Conservation (phyloP, 2,329 filamentous ascomycete species). For the Claviceps paspali region DNA sequence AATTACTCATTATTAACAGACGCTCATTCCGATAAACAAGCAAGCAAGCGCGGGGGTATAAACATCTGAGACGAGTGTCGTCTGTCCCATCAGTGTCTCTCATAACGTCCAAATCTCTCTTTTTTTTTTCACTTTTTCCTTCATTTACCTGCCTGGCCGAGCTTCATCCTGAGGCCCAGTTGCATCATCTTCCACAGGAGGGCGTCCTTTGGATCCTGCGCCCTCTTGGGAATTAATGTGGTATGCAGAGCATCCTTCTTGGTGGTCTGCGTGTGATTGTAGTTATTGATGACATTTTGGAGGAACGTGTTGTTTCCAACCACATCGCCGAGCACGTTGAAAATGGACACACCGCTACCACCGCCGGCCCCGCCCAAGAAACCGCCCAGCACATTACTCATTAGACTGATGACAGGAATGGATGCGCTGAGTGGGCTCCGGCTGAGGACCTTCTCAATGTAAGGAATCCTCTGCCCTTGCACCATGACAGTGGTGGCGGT, state of each 20-base stretch:
- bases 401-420: conserved; percentile 22
- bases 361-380: conserved; percentile 15
- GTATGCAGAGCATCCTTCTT: not conserved
- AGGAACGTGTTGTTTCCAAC: conserved; percentile 25
- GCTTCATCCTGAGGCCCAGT: conserved; percentile 4
- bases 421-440: conserved; percentile 20
- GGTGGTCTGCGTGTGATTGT: conserved; percentile 12
- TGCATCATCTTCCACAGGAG: conserved; percentile 7
- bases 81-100: too few species aligned
- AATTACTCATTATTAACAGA: too few species aligned
- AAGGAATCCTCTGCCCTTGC: conserved; percentile 27
- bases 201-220: conserved; percentile 2
- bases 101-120: too few species aligned
- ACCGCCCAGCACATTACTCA: conserved; percentile 22
- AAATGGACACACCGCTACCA: conserved; percentile 10
- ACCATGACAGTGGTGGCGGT: conserved; percentile 26
- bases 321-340: conserved; percentile 20
- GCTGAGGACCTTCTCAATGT: conserved; percentile 28
- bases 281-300: conserved; percentile 21
- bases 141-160: not conserved
- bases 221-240: not conserved
- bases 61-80: too few species aligned
- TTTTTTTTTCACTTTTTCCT: not conserved
- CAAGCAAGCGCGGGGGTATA: too few species aligned
- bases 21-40: too few species aligned